Evolutionary conservation across 805 yeast species (phyloP).

Genomic region (Lachancea dasiensis): DNA sequence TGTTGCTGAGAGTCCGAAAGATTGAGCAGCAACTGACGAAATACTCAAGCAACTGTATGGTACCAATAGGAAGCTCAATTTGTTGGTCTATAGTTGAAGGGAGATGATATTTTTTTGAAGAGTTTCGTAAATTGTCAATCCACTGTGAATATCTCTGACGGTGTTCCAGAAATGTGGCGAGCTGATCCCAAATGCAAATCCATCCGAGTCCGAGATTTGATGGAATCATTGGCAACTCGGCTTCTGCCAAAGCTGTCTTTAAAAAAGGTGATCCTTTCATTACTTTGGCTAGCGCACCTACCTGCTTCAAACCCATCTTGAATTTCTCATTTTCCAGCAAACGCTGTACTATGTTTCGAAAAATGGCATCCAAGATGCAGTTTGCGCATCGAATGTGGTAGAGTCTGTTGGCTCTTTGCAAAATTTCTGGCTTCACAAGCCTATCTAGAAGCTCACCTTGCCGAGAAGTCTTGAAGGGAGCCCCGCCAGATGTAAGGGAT

Average conservation of each 20-base stretch:
- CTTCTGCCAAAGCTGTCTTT: slow-evolving; percentile 1
- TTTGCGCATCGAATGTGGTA: slow-evolving; percentile 5
- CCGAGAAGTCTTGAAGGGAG: neutral
- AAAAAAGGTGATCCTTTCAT: neutral
- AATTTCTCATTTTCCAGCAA: slow-evolving; percentile 1
- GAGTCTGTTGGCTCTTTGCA: neutral
- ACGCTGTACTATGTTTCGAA: slow-evolving; percentile 1
- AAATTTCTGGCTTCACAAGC: neutral
- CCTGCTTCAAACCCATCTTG: neutral
- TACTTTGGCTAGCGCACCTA: slow-evolving; percentile 4
- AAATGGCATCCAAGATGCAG: slow-evolving; percentile 2
- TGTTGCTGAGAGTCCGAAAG: slow-evolving; percentile 1
- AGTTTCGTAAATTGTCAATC: neutral
- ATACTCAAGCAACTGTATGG: slow-evolving; percentile 4
- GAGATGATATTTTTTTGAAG: neutral
- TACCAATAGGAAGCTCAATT: neutral
- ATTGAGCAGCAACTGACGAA: slow-evolving; percentile 7
- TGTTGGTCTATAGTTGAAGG: slow-evolving; percentile 2
- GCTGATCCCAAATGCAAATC: slow-evolving; percentile 8
- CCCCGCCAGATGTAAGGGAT: slow-evolving; percentile 5
- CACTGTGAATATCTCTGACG: slow-evolving; percentile 1
- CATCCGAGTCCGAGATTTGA: slow-evolving; percentile 4
- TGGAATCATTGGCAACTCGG: slow-evolving; percentile 7
- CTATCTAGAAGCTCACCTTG: neutral
- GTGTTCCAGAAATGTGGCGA: slow-evolving; percentile 4